A percentile compares a stretch with the other conserved stretches of the same genome.
These are phyloP conservation scores for Aspergillus novoparasiticus DNA, from an alignment of 2,329 filamentous ascomycete genomes.

Conservation along the genomic window DNA sequence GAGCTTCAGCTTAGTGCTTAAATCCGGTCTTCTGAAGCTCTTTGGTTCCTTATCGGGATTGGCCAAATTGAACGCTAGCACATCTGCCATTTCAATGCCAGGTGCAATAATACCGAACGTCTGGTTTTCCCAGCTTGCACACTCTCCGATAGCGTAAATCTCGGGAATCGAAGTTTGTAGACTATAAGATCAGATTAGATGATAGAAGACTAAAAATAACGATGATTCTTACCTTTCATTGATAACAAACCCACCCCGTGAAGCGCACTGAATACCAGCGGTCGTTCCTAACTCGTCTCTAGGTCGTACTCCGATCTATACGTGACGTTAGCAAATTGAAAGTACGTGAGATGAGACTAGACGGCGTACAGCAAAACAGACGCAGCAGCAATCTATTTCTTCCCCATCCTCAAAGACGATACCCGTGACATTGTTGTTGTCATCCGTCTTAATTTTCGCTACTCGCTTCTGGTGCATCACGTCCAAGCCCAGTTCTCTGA, in stretches of 20 bases:
- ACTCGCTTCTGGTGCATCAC: slow-evolving; percentile 78
- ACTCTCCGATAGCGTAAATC: slow-evolving; percentile 88
- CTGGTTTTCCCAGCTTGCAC: slow-evolving; percentile 84
- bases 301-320: slow-evolving; percentile 74
- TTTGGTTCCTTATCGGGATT: slow-evolving; percentile 71
- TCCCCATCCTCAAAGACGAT: slow-evolving; percentile 81
- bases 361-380: slow-evolving; percentile 73
- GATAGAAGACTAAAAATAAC: not conserved
- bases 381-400: slow-evolving; percentile 72
- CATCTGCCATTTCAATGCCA: slow-evolving; percentile 89
- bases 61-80: slow-evolving; percentile 88
- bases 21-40: slow-evolving; percentile 76
- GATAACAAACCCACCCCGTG: slow-evolving; percentile 71
- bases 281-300: slow-evolving; percentile 73
- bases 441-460: slow-evolving; percentile 68
- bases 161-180: slow-evolving; percentile 70
- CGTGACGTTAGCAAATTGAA: slow-evolving; percentile 4
- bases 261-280: slow-evolving; percentile 71
- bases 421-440: slow-evolving; percentile 68
- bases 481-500: slow-evolving; percentile 75
- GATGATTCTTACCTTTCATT: slow-evolving; percentile 36
- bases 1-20: slow-evolving; percentile 90
- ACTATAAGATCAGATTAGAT: slow-evolving; percentile 21
- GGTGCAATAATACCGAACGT: slow-evolving; percentile 88
- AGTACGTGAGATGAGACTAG: not conserved